A percentile compares a stretch with the other conserved stretches of the same genome.
Evolutionary conservation across 2,329 filamentous ascomycete species (phyloP).

Genomic region (Aspergillus texensis): DNA sequence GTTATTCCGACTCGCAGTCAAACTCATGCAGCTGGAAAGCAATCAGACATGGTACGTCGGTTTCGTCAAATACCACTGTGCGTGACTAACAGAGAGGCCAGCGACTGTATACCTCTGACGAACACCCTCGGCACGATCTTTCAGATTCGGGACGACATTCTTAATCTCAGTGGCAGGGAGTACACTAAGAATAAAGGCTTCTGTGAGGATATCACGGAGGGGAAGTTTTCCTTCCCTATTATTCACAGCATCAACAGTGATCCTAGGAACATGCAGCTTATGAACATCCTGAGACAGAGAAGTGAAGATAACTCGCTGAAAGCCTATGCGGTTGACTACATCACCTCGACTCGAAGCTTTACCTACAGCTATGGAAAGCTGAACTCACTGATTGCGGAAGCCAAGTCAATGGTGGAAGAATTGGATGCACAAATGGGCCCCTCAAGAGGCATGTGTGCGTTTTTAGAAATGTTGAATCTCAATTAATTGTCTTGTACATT

Average conservation of each 20-base stretch:
- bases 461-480: too few species aligned
- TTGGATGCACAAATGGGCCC: too few species aligned
- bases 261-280: constrained; percentile 61
- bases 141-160: constrained; percentile 67
- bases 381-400: too few species aligned
- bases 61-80: too few species aligned
- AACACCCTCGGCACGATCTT: constrained; percentile 49
- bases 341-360: constrained; percentile 84
- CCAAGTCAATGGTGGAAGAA: too few species aligned
- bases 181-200: constrained; percentile 87
- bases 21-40: constrained; percentile 38
- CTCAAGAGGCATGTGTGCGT: too few species aligned
- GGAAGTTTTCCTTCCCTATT: constrained; percentile 92
- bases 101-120: constrained; percentile 61
- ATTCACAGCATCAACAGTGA: constrained; percentile 81
- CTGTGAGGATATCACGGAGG: constrained; percentile 90
- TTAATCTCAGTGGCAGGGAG: constrained; percentile 66
- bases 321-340: constrained; percentile 80
- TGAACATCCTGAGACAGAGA: constrained; percentile 88
- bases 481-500: too few species aligned
- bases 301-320: constrained; percentile 82
- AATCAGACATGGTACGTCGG: neutral
- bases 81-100: neutral
- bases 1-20: constrained; percentile 42
- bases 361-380: too few species aligned